These are phyloP conservation scores for Chlorella sorokiniana DNA, from an alignment of 139 green algal genomes.

Conservation along the genomic window DNA sequence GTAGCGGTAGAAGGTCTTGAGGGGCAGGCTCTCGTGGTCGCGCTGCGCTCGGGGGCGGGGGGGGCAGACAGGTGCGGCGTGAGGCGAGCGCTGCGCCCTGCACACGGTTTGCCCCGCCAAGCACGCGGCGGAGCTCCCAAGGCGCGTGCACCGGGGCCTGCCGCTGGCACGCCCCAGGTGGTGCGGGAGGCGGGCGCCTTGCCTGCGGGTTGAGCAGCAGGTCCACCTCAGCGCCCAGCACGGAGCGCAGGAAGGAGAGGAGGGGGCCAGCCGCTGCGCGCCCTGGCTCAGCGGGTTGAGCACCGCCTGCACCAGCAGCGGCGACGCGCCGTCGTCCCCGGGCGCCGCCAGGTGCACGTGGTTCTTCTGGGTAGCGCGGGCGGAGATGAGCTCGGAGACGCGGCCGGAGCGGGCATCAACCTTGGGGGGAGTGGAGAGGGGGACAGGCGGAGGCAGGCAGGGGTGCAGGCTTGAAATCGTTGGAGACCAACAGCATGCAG, in stretches of 20 bases:
- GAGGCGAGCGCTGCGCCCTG: neutral
- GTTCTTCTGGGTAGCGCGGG: neutral
- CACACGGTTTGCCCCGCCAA: neutral
- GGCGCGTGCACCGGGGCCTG: too few species aligned
- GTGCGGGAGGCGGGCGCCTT: neutral
- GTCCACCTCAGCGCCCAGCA: slow-evolving; percentile 34
- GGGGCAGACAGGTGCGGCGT: neutral
- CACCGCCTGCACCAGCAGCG: slow-evolving; percentile 61
- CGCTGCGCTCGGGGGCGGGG: neutral
- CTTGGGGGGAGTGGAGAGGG: neutral
- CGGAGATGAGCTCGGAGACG: neutral
- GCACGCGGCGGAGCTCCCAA: too few species aligned
- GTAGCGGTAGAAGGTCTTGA: slow-evolving; percentile 93
- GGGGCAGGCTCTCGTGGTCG: slow-evolving; percentile 78
- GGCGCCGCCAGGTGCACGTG: neutral
- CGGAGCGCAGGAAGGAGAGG: slow-evolving; percentile 53
- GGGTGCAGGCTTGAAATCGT: too few species aligned
- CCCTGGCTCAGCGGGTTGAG: slow-evolving; percentile 71
- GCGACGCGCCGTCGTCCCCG: neutral
- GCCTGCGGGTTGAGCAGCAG: slow-evolving; percentile 30
- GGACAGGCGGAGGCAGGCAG: too few species aligned
- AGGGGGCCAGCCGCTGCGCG: slow-evolving; percentile 49
- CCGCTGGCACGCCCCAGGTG: too few species aligned
- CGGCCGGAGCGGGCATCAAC: slow-evolving; percentile 16
- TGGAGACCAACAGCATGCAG: too few species aligned